Evolutionary conservation across 1,284 basidiomycete species (phyloP).

Genomic region (Takashimella koratensis): DNA sequence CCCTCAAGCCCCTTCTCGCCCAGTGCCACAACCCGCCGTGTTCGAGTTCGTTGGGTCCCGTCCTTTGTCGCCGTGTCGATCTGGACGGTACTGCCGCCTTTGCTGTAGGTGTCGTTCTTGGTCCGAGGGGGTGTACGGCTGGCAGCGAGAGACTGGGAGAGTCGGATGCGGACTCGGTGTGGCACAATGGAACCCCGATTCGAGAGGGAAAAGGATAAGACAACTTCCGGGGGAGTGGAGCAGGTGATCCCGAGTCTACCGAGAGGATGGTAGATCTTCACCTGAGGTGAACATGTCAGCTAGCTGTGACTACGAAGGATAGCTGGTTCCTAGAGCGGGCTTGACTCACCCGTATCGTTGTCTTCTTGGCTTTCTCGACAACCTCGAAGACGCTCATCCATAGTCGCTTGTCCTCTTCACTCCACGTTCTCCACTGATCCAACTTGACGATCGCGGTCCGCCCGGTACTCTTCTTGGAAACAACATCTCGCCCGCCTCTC

Average conservation of each 20-base stretch:
- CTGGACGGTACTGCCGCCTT: neutral
- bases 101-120: neutral
- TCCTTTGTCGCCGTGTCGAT: neutral
- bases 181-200: neutral
- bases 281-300: slow-evolving; percentile 20
- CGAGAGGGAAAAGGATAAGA: slow-evolving; percentile 19
- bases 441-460: too few species aligned
- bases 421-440: slow-evolving; percentile 12
- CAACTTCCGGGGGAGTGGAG: slow-evolving; percentile 34
- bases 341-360: slow-evolving; percentile 31
- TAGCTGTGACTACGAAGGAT: too few species aligned
- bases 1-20: neutral
- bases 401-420: slow-evolving; percentile 10
- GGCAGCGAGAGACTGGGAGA: neutral
- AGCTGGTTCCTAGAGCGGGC: too few species aligned
- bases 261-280: slow-evolving; percentile 31
- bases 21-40: neutral
- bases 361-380: slow-evolving; percentile 29
- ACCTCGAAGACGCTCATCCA: slow-evolving; percentile 23
- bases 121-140: too few species aligned
- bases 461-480: too few species aligned
- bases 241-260: slow-evolving; percentile 36
- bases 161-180: neutral
- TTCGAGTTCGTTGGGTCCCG: neutral
- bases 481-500: too few species aligned